phyloP scores from a whole-genome alignment of 495 filamentous ascomycete species.

The Barbatosphaeria neglecta region DNA sequence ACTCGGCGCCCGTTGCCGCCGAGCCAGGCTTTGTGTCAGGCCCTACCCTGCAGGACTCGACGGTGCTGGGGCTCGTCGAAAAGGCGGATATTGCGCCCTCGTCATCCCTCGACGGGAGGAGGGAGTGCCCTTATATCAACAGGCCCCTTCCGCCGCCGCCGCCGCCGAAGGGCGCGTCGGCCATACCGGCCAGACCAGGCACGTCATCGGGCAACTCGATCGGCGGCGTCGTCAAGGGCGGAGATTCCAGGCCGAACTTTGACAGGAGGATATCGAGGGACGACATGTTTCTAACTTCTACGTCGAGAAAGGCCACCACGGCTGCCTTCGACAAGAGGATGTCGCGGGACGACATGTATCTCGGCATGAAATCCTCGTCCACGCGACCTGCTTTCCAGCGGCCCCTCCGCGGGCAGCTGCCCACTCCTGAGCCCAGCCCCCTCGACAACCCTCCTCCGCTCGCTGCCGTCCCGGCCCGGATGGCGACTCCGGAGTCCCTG shows the following conservation, averaged over 20 bases:
- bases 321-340: slow-evolving; percentile 14
- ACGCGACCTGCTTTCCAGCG: slow-evolving; percentile 9
- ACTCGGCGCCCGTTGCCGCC: slow-evolving; percentile 18
- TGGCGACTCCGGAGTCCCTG: slow-evolving; percentile 29
- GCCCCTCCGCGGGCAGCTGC: slow-evolving; percentile 19
- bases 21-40: slow-evolving; percentile 35
- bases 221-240: too few species aligned
- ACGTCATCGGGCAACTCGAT: slow-evolving; percentile 23
- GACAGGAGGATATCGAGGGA: slow-evolving; percentile 12
- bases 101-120: slow-evolving; percentile 15
- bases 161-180: slow-evolving; percentile 13
- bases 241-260: too few species aligned
- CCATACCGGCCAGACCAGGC: slow-evolving; percentile 28
- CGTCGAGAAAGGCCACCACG: slow-evolving; percentile 1
- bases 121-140: slow-evolving; percentile 19
- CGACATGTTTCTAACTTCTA: background rate
- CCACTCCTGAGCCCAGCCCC: slow-evolving; percentile 33
- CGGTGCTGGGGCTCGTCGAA: slow-evolving; percentile 11
- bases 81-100: slow-evolving; percentile 20
- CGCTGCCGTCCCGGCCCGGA: slow-evolving; percentile 14
- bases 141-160: slow-evolving; percentile 25
- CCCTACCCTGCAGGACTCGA: slow-evolving; percentile 19
- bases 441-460: slow-evolving; percentile 9
- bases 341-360: slow-evolving; percentile 40
- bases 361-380: slow-evolving; percentile 9